These are phyloP conservation scores for Cadophora gregata DNA, from an alignment of 2,329 filamentous ascomycete genomes.

Conservation along the genomic window DNA sequence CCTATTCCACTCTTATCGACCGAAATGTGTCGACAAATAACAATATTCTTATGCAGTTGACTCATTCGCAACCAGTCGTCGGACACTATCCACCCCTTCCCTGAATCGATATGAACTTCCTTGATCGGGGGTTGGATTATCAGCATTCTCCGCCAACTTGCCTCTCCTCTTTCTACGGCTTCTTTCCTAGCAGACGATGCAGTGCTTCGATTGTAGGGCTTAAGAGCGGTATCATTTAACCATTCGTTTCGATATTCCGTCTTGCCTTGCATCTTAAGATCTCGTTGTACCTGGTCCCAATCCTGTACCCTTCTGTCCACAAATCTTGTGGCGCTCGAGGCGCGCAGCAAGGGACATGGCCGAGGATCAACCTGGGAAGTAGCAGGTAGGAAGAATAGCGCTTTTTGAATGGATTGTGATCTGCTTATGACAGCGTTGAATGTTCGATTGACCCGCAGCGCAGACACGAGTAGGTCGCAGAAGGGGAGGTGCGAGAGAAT, in stretches of 20 bases:
- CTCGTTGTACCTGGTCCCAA: neutral
- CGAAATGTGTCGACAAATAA: neutral
- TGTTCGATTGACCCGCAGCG: constrained; percentile 8
- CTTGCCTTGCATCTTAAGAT: neutral
- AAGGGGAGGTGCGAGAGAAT: constrained; percentile 1
- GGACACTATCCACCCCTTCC: neutral
- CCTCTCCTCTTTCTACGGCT: constrained; percentile 1
- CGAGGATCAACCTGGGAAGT: neutral
- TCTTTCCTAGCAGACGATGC: constrained; percentile 6
- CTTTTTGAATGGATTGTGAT: constrained; percentile 4
- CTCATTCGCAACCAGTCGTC: constrained; percentile 11
- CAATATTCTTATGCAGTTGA: neutral
- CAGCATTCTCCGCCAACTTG: constrained; percentile 16
- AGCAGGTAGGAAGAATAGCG: constrained; percentile 10
- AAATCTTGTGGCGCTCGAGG: constrained; percentile 1
- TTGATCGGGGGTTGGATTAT: constrained; percentile 14
- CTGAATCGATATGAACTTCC: neutral
- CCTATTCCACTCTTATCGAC: neutral
- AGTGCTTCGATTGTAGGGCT: neutral
- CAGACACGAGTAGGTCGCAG: constrained; percentile 8
- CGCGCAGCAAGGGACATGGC: constrained; percentile 7
- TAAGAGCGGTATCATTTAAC: neutral
- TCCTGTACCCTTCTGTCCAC: constrained; percentile 6
- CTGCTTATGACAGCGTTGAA: constrained; percentile 15
- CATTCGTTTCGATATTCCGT: neutral